These are phyloP conservation scores for Trichoderma sp. DNA, from an alignment of 2,329 filamentous ascomycete genomes.

Conservation along the genomic window DNA sequence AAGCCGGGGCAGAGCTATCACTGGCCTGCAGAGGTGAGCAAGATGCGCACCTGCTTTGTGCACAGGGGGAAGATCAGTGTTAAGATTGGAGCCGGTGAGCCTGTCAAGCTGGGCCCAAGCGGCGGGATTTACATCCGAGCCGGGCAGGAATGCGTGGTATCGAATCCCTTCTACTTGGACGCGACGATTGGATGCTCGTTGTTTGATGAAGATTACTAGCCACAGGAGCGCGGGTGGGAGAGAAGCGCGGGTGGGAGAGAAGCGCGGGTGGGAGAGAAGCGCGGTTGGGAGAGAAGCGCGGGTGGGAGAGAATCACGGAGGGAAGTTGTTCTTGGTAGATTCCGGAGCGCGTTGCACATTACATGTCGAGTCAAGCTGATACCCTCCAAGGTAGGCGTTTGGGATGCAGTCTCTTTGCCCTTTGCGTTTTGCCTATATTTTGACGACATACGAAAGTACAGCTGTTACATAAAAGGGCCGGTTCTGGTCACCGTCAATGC, in stretches of 20 bases:
- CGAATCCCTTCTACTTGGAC: slow-evolving; percentile 51
- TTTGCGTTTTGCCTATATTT: background rate
- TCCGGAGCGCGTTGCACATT: background rate
- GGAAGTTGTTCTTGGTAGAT: background rate
- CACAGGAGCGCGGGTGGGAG: background rate
- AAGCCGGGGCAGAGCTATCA: slow-evolving; percentile 43
- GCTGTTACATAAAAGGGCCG: background rate
- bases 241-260: no score
- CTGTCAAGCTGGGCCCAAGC: slow-evolving; percentile 47
- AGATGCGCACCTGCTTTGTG: slow-evolving; percentile 46
- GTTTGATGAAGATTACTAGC: slow-evolving; percentile 33
- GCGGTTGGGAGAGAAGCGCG: no score
- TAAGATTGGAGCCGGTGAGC: slow-evolving; percentile 39
- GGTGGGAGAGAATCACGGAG: background rate
- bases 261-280: no score
- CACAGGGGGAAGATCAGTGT: slow-evolving; percentile 47
- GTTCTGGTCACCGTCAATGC: background rate
- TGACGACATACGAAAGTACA: background rate
- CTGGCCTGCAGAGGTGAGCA: slow-evolving; percentile 38
- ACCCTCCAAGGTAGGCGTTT: slow-evolving; percentile 19
- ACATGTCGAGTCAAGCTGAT: slow-evolving; percentile 5
- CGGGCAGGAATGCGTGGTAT: slow-evolving; percentile 42
- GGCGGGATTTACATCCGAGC: slow-evolving; percentile 50
- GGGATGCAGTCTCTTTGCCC: background rate
- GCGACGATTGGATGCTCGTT: slow-evolving; percentile 48